Evolutionary conservation across 805 yeast genomes (phyloP), one percentile per base, ranked within the genome.

Genomic region (Candida cerambycidarum): DNA sequence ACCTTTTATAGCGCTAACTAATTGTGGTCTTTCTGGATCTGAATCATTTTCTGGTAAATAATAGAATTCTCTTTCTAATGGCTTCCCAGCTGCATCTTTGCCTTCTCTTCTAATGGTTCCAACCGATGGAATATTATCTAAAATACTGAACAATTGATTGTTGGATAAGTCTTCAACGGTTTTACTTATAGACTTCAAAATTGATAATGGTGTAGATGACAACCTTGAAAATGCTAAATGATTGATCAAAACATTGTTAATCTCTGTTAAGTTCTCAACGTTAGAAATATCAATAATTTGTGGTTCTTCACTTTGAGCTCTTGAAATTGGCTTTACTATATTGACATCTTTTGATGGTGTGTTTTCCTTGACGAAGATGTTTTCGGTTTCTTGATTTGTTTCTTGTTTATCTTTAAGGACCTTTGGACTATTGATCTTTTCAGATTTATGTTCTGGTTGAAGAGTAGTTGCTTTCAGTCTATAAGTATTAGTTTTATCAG

Each of bases 51-150:
- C 98, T 3, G 89, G 82, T 44, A 83, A 80, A 58, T 93, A 93
- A 62, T 89, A 93, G 58, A 88, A 93, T 60, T 93, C 97, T 60
- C 89, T 95, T 52, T 92, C 98, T 48, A 93, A 71, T 3, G 86
- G 87, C 61, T 89, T 89, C 9, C 98, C 99, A 2, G 97, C 95
- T 2, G 98, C 97, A 63, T 93, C 99, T 61, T 89, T 90, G 38
- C 97, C 97, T 45, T 77, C 74, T 62, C 98, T 83, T 56, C 80
- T 78, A 46, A 93, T 90, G 9, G 85, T 84, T n/a, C 98, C 98
- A 45, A 92, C 76, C 55, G 92, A 84, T 4, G 63, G 54, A 29
- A 80, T 65, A 33, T 62, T 58, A 39, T 65, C 62, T 33, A 82
- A 69, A 6, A 79, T 56, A 14, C 59, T 58, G 34, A 78, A 69